These are phyloP conservation scores for Aspergillus sp. DNA, from an alignment of 2,329 filamentous ascomycete genomes.

Conservation along the genomic window DNA sequence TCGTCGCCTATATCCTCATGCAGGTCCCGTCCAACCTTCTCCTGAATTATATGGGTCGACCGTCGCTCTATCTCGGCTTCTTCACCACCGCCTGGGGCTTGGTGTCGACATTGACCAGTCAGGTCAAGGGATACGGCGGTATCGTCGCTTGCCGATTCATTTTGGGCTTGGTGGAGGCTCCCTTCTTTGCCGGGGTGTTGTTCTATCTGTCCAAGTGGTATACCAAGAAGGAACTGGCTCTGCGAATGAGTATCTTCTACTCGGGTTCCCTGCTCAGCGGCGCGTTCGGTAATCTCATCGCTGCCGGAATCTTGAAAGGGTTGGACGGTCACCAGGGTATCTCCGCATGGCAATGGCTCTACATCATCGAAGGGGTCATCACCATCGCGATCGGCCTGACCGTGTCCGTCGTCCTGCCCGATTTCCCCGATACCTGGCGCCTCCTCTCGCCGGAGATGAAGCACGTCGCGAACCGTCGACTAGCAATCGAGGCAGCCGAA, in stretches of 20 bases:
- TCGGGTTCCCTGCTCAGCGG: slow-evolving; percentile 51
- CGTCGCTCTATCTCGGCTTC: slow-evolving; percentile 45
- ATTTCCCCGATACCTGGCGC: slow-evolving; percentile 48
- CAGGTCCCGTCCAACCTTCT: slow-evolving; percentile 50
- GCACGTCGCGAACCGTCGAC: slow-evolving; percentile 47
- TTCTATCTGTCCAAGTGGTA: slow-evolving; percentile 54
- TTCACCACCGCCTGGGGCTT: slow-evolving; percentile 48
- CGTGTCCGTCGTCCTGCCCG: slow-evolving; percentile 36
- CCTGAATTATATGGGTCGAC: slow-evolving; percentile 43
- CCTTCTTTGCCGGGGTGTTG: slow-evolving; percentile 48
- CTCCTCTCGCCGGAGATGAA: slow-evolving; percentile 46
- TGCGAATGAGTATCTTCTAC: slow-evolving; percentile 55
- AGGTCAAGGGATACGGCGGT: slow-evolving; percentile 42
- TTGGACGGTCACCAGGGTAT: slow-evolving; percentile 35
- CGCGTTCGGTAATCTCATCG: slow-evolving; percentile 56
- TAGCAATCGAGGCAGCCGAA: slow-evolving; percentile 53
- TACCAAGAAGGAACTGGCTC: slow-evolving; percentile 52
- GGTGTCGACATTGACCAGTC: slow-evolving; percentile 45
- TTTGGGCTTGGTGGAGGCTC: slow-evolving; percentile 48
- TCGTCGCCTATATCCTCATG: slow-evolving; percentile 47
- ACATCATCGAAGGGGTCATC: slow-evolving; percentile 40
- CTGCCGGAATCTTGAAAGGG: slow-evolving; percentile 50
- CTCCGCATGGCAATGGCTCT: slow-evolving; percentile 42
- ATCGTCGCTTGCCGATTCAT: slow-evolving; percentile 48
- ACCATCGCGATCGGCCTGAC: slow-evolving; percentile 36